These are phyloP conservation scores for Talaromyces sp. DNA, from an alignment of 2,329 filamentous ascomycete genomes.

Conservation along the genomic window DNA sequence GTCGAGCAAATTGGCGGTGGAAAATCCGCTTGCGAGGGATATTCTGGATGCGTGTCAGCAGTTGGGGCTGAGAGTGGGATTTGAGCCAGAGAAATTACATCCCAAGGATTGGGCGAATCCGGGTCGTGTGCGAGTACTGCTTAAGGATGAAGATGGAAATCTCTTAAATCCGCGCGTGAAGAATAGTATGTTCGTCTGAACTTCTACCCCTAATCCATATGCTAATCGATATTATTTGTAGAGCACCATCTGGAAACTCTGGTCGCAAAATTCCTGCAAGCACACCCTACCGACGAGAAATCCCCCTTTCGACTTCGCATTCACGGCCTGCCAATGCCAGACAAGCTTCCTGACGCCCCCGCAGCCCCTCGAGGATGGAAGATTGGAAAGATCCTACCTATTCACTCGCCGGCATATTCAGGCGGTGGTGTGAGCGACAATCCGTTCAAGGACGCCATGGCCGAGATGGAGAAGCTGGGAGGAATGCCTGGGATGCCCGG, in stretches of 20 bases:
- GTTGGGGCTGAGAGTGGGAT: constrained; percentile 61
- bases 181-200: constrained; percentile 53
- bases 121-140: constrained; percentile 75
- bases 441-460: constrained; percentile 94
- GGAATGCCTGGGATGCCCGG: constrained; percentile 43
- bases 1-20: constrained; percentile 65
- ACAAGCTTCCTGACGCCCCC: constrained; percentile 67
- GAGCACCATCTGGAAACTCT: constrained; percentile 85
- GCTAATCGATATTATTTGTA: constrained; percentile 20
- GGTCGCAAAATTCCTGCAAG: constrained; percentile 70
- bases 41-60: constrained; percentile 80
- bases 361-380: constrained; percentile 88
- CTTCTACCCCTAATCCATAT: not conserved
- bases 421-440: constrained; percentile 94
- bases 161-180: constrained; percentile 54
- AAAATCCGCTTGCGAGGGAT: constrained; percentile 82
- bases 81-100: constrained; percentile 89
- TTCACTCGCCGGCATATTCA: constrained; percentile 83
- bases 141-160: constrained; percentile 57
- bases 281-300: constrained; percentile 72
- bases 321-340: constrained; percentile 65
- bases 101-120: constrained; percentile 98
- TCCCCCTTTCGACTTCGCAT: constrained; percentile 70
- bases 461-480: constrained; percentile 67
- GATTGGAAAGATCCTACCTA: constrained; percentile 76